Conservation (phyloP, 78 protist species). For the Dictyostelium capitatum region DNA sequence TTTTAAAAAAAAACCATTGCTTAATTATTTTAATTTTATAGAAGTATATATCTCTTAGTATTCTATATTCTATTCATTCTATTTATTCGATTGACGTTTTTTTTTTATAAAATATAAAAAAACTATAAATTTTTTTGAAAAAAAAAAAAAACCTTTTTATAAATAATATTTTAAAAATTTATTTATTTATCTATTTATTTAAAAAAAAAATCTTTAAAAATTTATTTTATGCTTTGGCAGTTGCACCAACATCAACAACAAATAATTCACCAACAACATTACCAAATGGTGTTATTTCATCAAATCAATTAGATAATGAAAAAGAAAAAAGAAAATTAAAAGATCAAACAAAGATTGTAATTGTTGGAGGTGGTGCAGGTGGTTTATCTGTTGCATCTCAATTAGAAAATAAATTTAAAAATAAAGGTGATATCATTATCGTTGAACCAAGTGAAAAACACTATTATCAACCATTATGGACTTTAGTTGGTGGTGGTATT, state of each 20-base stretch:
- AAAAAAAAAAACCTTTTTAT: too few relatives aligned
- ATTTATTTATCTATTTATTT: neutral
- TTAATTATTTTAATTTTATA: too few relatives aligned
- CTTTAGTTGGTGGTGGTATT: slow-evolving; percentile 88
- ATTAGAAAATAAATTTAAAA: slow-evolving; percentile 44
- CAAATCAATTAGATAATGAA: neutral
- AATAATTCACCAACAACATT: neutral
- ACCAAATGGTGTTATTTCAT: neutral
- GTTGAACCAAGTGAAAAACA: slow-evolving; percentile 83
- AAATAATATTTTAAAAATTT: too few relatives aligned
- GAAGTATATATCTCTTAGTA: too few relatives aligned
- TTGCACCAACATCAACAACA: neutral
- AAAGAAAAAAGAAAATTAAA: slow-evolving; percentile 30
- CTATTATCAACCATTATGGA: slow-evolving; percentile 90
- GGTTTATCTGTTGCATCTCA: slow-evolving; percentile 77
- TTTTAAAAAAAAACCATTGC: too few relatives aligned
- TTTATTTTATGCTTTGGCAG: slow-evolving; percentile 2
- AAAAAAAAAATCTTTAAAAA: slow-evolving; percentile 5
- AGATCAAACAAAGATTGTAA: slow-evolving; percentile 51
- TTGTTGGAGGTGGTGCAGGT: slow-evolving; percentile 90
- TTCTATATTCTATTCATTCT: too few relatives aligned
- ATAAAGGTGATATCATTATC: slow-evolving; percentile 53
- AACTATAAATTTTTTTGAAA: too few relatives aligned
- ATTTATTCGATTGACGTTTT: too few relatives aligned
- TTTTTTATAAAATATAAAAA: too few relatives aligned